Evolutionary conservation across 164 flowering plant genomes (phyloP).

Genomic region (Stephania japonica): DNA sequence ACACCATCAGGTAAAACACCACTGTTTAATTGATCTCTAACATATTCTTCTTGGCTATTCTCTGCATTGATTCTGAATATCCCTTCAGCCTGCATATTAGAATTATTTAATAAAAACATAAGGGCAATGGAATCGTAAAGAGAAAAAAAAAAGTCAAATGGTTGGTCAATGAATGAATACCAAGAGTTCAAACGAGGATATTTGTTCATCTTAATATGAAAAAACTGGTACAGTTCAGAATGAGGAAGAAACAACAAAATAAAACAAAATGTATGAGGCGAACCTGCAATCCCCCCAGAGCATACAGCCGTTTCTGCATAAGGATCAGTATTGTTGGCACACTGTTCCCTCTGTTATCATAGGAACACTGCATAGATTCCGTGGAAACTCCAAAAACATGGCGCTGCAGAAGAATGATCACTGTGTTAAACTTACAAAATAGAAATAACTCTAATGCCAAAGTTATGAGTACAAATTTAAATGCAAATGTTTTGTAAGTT

Average conservation of each 20-base stretch:
- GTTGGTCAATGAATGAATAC: neutral
- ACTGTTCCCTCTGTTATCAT: constrained; percentile 65
- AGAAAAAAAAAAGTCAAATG: neutral
- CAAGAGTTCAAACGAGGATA: neutral
- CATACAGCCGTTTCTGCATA: constrained; percentile 53
- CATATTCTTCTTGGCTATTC: constrained; percentile 64
- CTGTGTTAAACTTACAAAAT: constrained; percentile 3
- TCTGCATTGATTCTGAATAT: constrained; percentile 68
- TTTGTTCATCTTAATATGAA: neutral
- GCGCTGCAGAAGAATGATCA: constrained; percentile 35
- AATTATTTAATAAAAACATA: neutral
- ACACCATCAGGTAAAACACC: constrained; percentile 51
- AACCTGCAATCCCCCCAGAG: constrained; percentile 77
- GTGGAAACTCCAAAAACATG: constrained; percentile 75
- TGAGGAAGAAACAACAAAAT: neutral
- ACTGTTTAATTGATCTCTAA: constrained; percentile 68
- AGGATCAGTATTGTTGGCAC: constrained; percentile 69
- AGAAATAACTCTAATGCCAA: neutral
- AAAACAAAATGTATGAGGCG: constrained; percentile 5
- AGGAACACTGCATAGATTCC: constrained; percentile 77
- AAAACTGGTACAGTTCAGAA: neutral
- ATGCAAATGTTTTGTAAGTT: neutral
- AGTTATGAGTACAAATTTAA: neutral
- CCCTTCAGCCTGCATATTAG: constrained; percentile 68
- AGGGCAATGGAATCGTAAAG: neutral